phyloP scores from a whole-genome alignment of 306 rosid species.

The Pachyrhizus erosus region DNA sequence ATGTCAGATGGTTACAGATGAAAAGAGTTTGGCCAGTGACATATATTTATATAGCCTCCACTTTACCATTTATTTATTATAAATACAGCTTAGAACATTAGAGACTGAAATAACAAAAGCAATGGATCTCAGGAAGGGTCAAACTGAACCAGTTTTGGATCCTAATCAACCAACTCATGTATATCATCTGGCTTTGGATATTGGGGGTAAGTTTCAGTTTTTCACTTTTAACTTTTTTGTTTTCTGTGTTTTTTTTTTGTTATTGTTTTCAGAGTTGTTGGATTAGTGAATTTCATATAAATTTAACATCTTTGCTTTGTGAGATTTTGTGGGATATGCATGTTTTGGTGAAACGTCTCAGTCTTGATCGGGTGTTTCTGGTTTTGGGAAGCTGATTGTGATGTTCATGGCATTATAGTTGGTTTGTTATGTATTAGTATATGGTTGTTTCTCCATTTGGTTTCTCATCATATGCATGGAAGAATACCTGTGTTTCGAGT shows the following conservation, averaged over 20 bases:
- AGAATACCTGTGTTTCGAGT: not conserved
- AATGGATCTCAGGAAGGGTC: conserved; percentile 60
- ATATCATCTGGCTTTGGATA: conserved; percentile 86
- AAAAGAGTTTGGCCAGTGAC: not conserved
- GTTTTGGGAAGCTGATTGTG: not conserved
- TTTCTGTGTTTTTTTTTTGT: not conserved
- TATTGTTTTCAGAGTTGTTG: not conserved
- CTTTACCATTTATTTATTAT: not conserved
- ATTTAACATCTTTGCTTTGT: not conserved
- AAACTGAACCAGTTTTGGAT: conserved; percentile 46
- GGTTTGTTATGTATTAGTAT: not conserved
- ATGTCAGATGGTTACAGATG: not conserved
- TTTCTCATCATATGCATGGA: conserved; percentile 7
- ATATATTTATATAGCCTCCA: not conserved
- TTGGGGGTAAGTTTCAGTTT: conserved; percentile 67
- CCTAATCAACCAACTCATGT: conserved; percentile 45
- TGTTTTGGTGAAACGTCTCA: conserved; percentile 5
- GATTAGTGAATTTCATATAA: conserved; percentile 6
- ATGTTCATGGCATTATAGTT: not conserved
- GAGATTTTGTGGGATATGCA: not conserved
- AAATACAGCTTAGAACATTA: conserved; percentile 16
- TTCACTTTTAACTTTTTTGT: not conserved
- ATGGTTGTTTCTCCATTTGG: not conserved
- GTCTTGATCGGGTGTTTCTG: conserved; percentile 16
- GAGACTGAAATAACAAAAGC: not conserved